Evolutionary conservation across 169 alveolate species (phyloP), one percentile per base, ranked within the genome.

Genomic region (Toxoplasma gondii): DNA sequence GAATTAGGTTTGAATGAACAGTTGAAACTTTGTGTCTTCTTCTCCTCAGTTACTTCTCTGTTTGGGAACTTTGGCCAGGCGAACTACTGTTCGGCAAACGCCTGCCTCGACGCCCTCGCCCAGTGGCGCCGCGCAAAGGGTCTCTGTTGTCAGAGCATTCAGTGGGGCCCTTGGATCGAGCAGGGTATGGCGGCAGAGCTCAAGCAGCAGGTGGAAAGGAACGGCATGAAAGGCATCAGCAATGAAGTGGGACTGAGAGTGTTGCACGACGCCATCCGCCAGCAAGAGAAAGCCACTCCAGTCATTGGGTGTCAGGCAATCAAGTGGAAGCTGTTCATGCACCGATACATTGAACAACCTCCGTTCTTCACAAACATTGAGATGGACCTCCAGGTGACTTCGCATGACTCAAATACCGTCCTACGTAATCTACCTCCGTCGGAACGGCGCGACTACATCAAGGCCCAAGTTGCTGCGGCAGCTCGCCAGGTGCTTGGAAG

Each of bases 31-130:
- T 64, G 95, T 49, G 93, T 96, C 4, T 17, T 81, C 39, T 96
- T 96, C 74, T 94, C 96, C 34, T 95, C 97, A 12, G 93, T 95
- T 39, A 90, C 97, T 17, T 64, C 97, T 78, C 93, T 95, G 41
- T 4, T 84, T 34, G 97, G 97, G 39, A 95, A 94, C 83, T 94
- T 84, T 74, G 97, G 96, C 7, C 98, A 96, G 83, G 94, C 96
- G 64, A 96, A 96, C 87, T 96, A 96, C 78, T 93, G 97, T 36
- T 97, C 98, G 5, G 98, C 98, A 69, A 96, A 96, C 58, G 91
- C 96, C n/a, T 94, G 96, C 80, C 92, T 96, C 67, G 98, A 96
- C 91, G 96, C 95, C 38, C 93, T 95, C 29, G 95, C 97, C 58
- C 95, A 88, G 41, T 87, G 92, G 91, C 95, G 98, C 88, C 58